phyloP scores from a whole-genome alignment of 257 asterid species.

The Ligustrum vulgare region DNA sequence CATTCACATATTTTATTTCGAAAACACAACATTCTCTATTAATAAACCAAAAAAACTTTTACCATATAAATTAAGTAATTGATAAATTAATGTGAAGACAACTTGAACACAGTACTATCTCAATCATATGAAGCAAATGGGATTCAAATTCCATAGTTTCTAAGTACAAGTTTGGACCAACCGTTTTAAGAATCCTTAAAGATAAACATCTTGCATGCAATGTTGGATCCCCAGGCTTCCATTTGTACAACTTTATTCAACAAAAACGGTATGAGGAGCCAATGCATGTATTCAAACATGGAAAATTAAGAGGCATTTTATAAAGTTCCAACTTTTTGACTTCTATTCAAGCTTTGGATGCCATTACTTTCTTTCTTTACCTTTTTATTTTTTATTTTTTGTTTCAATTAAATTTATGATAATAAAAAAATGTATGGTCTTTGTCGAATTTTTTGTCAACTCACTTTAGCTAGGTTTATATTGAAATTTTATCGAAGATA shows the following conservation, averaged over 20 bases:
- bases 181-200: constrained; percentile 34
- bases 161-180: constrained; percentile 34
- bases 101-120: constrained; percentile 15
- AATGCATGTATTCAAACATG: too few relatives aligned
- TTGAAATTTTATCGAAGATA: too few relatives aligned
- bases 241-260: background rate
- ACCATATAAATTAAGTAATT: background rate
- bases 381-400: background rate
- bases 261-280: constrained; percentile 1
- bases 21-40: too few relatives aligned
- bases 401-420: background rate
- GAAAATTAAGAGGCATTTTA: background rate
- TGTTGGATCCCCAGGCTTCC: constrained; percentile 25
- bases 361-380: background rate
- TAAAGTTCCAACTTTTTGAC: constrained; percentile 10
- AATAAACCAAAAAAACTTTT: too few relatives aligned
- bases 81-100: background rate
- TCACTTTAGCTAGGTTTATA: too few relatives aligned
- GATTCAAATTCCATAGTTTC: background rate
- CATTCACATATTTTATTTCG: too few relatives aligned
- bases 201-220: constrained; percentile 50
- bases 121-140: constrained; percentile 15
- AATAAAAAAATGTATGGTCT: too few relatives aligned
- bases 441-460: too few relatives aligned
- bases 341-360: constrained; percentile 2